Evolutionary conservation across 768 basidiomycete genomes (phyloP).

Genomic region (Amanita exitialis): DNA sequence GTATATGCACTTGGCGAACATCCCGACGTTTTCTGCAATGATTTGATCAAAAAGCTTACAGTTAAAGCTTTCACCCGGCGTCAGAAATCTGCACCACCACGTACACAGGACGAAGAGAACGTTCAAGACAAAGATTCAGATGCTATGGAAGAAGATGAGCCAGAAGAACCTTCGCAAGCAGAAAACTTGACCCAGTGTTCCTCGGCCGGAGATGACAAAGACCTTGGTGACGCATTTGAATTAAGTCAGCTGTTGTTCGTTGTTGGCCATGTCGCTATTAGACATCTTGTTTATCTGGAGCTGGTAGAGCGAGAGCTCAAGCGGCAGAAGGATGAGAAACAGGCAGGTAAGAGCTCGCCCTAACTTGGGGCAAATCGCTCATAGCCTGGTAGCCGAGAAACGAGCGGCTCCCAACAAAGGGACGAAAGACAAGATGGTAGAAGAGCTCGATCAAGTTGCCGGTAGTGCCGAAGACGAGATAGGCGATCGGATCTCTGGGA

Average conservation of each 20-base stretch:
- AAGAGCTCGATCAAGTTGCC: conserved; percentile 94
- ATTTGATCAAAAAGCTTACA: conserved; percentile 78
- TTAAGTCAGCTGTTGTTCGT: conserved; percentile 92
- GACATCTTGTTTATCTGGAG: conserved; percentile 95
- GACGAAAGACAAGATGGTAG: conserved; percentile 53
- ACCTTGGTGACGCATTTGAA: conserved; percentile 75
- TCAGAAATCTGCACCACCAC: conserved; percentile 15
- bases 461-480: conserved; percentile 99
- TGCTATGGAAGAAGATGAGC: conserved; percentile 47
- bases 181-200: conserved; percentile 15
- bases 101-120: conserved; percentile 12
- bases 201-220: conserved; percentile 23
- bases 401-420: conserved; percentile 26
- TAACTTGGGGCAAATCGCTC: background rate
- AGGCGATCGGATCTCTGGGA: conserved; percentile 77
- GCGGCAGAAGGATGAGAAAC: conserved; percentile 85
- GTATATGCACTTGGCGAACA: conserved; percentile 92
- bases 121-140: conserved; percentile 24
- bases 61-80: conserved; percentile 48
- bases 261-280: conserved; percentile 95
- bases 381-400: conserved; percentile 40
- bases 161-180: conserved; percentile 21
- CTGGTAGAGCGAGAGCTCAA: conserved; percentile 95
- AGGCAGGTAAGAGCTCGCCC: conserved; percentile 45
- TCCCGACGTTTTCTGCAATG: conserved; percentile 76